Conservation (phyloP, 441 rosid genomes). For the Gossypium lobatum region DNA sequence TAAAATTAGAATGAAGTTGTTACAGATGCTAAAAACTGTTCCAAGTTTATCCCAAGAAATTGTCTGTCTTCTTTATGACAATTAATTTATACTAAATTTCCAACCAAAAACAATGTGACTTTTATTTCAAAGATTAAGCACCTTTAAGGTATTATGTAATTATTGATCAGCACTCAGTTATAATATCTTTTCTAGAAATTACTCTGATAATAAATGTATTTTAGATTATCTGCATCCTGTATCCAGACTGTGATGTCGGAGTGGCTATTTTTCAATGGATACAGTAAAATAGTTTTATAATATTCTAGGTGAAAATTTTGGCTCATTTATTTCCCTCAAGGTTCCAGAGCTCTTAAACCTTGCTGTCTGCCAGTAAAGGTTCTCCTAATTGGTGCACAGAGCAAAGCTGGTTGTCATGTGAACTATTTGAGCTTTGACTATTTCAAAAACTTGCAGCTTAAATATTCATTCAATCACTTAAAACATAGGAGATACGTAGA, state of each 20-base stretch:
- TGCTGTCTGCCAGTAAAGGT: not conserved
- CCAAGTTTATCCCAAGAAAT: not conserved
- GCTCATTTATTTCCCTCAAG: not conserved
- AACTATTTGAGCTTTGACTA: not conserved
- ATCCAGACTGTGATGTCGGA: not conserved
- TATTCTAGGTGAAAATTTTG: not conserved
- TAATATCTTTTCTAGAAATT: not conserved
- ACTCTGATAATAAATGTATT: not conserved
- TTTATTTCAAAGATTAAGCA: not conserved
- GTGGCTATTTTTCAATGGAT: not conserved
- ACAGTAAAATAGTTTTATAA: not conserved
- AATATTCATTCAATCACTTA: not conserved
- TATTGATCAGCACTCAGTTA: not conserved
- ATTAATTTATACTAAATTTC: not conserved
- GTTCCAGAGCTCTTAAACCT: not conserved
- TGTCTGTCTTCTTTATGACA: not conserved
- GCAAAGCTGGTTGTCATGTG: not conserved
- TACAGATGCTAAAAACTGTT: not conserved
- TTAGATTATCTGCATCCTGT: not conserved
- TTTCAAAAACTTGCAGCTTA: not conserved
- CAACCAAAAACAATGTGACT: not conserved
- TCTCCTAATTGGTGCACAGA: not conserved
- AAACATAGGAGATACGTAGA: not conserved
- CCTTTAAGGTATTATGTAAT: not conserved
- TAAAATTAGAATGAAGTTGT: not conserved